Conservation (phyloP, 495 filamentous ascomycete genomes). For the Hyaloscypha finlandica region DNA sequence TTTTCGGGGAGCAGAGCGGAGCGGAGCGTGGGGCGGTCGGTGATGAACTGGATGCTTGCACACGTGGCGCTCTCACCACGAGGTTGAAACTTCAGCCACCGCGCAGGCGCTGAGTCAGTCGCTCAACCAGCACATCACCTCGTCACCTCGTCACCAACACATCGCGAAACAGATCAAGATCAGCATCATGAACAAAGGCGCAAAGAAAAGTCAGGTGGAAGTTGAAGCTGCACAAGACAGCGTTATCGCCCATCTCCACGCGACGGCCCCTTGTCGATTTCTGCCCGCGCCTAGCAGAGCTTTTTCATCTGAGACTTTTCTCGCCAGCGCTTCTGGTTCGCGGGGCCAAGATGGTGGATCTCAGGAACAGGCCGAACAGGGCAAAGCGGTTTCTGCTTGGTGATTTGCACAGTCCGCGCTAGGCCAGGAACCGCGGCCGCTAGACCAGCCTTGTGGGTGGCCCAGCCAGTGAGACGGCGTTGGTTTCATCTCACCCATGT, state of each 20-base stretch:
- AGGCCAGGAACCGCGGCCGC: conserved; percentile 9
- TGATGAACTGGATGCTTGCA: background rate
- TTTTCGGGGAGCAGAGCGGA: background rate
- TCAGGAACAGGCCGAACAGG: background rate
- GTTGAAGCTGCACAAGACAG: background rate
- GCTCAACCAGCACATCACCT: background rate
- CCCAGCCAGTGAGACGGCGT: conserved; percentile 5
- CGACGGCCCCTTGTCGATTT: background rate
- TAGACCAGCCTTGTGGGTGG: background rate
- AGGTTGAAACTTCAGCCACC: background rate
- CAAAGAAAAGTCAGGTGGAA: too few species aligned
- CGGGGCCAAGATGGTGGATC: background rate
- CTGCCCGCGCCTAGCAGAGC: background rate
- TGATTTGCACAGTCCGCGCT: background rate
- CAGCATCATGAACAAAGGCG: background rate
- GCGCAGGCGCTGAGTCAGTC: too few species aligned
- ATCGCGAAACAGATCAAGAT: background rate
- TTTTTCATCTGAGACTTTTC: background rate
- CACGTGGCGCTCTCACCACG: background rate
- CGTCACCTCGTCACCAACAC: background rate
- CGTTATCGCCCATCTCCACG: background rate
- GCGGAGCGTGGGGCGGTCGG: background rate
- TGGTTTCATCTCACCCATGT: conserved; percentile 11
- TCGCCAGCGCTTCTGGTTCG: background rate
- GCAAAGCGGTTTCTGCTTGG: background rate